A percentile compares a stretch with the other conserved stretches of the same genome.
Conservation (phyloP, 2,329 filamentous ascomycete species). For the Endoconidiophora laricicola region DNA sequence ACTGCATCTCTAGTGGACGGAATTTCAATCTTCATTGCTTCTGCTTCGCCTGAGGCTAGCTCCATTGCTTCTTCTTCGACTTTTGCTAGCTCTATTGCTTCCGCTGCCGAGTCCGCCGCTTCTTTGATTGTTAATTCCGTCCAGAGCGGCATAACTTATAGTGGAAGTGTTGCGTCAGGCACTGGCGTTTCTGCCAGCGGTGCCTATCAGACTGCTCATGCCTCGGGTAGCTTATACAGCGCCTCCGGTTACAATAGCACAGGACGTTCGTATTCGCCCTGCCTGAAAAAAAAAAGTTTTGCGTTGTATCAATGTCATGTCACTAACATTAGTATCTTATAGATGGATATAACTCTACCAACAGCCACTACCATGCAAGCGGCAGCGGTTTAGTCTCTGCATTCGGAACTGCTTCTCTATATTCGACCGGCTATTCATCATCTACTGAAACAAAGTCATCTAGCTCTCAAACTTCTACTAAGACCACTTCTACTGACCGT, state of each 20-base stretch:
- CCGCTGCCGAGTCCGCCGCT: background rate
- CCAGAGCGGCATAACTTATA: slow-evolving; percentile 4
- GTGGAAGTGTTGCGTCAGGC: background rate
- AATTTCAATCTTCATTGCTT: background rate
- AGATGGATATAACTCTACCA: background rate
- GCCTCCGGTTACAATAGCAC: background rate
- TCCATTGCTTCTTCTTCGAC: background rate
- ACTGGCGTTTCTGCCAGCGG: background rate
- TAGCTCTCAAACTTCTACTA: background rate
- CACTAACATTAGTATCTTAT: background rate
- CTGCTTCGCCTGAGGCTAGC: background rate
- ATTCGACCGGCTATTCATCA: too few species aligned
- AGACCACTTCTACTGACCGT: background rate
- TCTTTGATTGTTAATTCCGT: background rate
- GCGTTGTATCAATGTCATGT: background rate
- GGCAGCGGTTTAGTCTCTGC: background rate
- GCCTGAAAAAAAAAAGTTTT: background rate
- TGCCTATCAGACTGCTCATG: slow-evolving; percentile 2
- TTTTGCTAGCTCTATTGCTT: background rate
- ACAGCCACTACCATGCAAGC: background rate
- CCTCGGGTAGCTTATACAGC: background rate
- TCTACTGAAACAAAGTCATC: too few species aligned
- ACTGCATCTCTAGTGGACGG: background rate
- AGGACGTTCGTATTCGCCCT: slow-evolving; percentile 4
- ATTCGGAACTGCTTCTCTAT: too few species aligned